Evolutionary conservation across 169 alveolate species (phyloP).

Genomic region (Perkinsus chesapeaki): DNA sequence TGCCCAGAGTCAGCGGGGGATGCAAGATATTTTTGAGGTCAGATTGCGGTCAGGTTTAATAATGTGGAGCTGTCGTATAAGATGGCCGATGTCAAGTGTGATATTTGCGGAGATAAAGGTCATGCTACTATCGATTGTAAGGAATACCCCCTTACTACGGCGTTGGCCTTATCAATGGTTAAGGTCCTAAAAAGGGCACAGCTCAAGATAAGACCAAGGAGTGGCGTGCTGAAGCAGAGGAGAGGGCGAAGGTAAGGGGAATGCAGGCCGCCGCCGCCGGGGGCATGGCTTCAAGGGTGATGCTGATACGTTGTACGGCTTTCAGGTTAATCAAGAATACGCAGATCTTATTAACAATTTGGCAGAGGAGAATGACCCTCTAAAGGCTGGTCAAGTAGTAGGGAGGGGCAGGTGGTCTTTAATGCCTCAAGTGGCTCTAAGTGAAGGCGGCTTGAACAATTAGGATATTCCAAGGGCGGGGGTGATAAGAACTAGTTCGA

Average conservation of each 20-base stretch:
- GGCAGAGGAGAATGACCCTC: background rate
- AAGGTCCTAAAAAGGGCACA: background rate
- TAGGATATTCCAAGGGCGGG: too few species aligned
- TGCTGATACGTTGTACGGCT: background rate
- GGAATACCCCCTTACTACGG: background rate
- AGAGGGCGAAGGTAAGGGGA: background rate
- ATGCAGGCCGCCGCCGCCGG: too few species aligned
- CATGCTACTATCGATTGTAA: slow-evolving; percentile 74
- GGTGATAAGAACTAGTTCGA: too few species aligned
- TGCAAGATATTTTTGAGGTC: background rate
- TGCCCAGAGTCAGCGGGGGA: slow-evolving; percentile 48
- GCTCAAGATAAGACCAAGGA: background rate
- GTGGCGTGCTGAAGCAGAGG: background rate
- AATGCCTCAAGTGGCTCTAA: too few species aligned
- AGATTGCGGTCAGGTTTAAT: background rate
- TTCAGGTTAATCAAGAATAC: background rate
- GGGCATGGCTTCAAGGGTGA: too few species aligned
- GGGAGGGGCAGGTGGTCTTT: background rate
- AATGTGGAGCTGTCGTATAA: slow-evolving; percentile 17
- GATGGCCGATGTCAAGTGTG: slow-evolving; percentile 56
- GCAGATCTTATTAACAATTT: background rate
- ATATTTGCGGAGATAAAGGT: slow-evolving; percentile 73
- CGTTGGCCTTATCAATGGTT: background rate
- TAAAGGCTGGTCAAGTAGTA: background rate
- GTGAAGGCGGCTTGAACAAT: too few species aligned